A percentile compares a stretch with the other conserved stretches of the same genome.
These are phyloP conservation scores for Conticribra guillardii DNA, from an alignment of 108 stramenopile genomes.

Conservation along the genomic window DNA sequence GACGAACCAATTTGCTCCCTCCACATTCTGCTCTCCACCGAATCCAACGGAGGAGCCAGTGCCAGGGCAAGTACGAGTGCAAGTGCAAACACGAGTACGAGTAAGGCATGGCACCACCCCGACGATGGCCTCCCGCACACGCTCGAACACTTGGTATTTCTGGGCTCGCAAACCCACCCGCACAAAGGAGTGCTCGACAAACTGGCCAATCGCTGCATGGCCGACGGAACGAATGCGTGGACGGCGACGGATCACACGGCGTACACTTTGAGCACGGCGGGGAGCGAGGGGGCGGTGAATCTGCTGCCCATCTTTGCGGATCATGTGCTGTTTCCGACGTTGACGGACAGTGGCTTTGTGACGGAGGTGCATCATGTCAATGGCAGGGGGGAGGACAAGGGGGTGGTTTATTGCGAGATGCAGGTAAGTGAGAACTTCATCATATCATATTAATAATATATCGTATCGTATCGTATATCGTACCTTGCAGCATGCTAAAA, in stretches of 20 bases:
- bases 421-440: slow-evolving; percentile 17
- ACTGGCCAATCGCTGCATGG: slow-evolving; percentile 56
- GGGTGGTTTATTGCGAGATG: slow-evolving; percentile 59
- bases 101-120: slow-evolving; percentile 41
- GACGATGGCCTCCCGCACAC: slow-evolving; percentile 57
- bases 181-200: slow-evolving; percentile 58
- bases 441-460: background rate
- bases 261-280: slow-evolving; percentile 52
- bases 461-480: no score
- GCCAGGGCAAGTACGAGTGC: no score
- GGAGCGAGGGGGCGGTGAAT: slow-evolving; percentile 42
- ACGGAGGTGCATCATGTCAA: slow-evolving; percentile 56
- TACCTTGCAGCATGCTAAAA: no score
- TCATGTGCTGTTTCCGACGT: slow-evolving; percentile 52
- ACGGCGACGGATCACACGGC: slow-evolving; percentile 60
- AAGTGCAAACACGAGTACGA: no score
- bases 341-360: slow-evolving; percentile 50
- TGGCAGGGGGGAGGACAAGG: slow-evolving; percentile 51
- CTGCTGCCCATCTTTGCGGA: slow-evolving; percentile 51
- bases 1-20: slow-evolving; percentile 51
- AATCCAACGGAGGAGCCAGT: slow-evolving; percentile 48
- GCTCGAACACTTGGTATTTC: slow-evolving; percentile 52
- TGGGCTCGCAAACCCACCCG: slow-evolving; percentile 45
- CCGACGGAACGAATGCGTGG: slow-evolving; percentile 57
- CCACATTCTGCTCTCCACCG: slow-evolving; percentile 50